These are phyloP conservation scores for Vigna angularis DNA, from an alignment of 306 rosid genomes.

Conservation along the genomic window DNA sequence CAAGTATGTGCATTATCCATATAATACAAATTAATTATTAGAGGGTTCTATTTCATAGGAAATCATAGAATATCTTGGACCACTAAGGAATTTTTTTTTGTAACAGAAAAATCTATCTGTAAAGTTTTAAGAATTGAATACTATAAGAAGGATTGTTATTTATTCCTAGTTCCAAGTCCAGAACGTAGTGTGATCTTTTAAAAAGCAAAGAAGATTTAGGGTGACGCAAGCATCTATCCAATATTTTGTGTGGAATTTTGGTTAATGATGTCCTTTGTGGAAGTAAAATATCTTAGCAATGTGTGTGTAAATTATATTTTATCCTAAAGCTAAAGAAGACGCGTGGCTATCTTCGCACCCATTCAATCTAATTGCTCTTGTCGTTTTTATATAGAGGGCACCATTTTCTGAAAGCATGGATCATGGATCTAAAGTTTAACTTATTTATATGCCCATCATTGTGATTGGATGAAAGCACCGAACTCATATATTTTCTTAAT, in stretches of 20 bases:
- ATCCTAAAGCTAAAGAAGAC: constrained; percentile 38
- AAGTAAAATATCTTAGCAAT: constrained; percentile 27
- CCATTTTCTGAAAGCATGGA: constrained; percentile 25
- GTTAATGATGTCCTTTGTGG: not conserved
- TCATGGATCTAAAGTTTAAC: constrained; percentile 38
- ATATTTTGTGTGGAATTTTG: not conserved
- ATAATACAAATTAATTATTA: too few species aligned
- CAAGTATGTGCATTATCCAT: too few species aligned
- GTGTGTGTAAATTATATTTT: not conserved
- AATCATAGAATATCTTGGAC: too few species aligned
- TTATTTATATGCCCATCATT: constrained; percentile 5
- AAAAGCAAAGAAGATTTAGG: constrained; percentile 20
- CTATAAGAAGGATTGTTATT: not conserved
- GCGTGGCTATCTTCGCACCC: constrained; percentile 54
- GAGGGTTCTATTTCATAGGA: too few species aligned
- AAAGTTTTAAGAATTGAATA: not conserved
- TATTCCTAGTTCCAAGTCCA: not conserved
- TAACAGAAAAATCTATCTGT: too few species aligned
- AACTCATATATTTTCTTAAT: not conserved
- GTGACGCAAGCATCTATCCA: constrained; percentile 13
- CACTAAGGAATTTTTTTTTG: too few species aligned
- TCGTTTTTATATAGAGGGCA: constrained; percentile 9
- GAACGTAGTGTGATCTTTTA: not conserved
- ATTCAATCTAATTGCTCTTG: constrained; percentile 25
- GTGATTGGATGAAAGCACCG: constrained; percentile 47